These are phyloP conservation scores for Fusarium sterilihyphosum DNA, from an alignment of 2,329 filamentous ascomycete species.

Conservation along the genomic window DNA sequence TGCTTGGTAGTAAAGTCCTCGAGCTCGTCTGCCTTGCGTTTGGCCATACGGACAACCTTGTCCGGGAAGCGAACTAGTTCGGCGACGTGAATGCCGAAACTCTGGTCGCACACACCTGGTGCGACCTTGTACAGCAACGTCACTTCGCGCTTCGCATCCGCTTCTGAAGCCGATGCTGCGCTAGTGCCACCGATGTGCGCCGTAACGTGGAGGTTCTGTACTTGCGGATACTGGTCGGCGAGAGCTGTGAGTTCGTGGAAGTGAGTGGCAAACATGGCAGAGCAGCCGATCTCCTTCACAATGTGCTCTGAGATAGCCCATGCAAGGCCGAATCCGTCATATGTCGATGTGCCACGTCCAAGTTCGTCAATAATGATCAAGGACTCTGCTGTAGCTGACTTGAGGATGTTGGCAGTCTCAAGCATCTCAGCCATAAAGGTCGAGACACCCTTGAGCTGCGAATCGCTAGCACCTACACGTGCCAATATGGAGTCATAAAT, in stretches of 20 bases:
- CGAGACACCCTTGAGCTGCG: constrained; percentile 95
- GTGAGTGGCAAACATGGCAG: constrained; percentile 95
- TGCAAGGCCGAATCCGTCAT: constrained; percentile 97
- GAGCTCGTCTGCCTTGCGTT: constrained; percentile 96
- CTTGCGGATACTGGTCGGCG: constrained; percentile 85
- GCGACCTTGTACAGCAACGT: constrained; percentile 97
- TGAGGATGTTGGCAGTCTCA: constrained; percentile 97
- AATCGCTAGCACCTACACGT: constrained; percentile 94
- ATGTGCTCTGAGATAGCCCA: constrained; percentile 99
- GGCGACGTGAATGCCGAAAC: constrained; percentile 97
- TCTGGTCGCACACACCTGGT: constrained; percentile 94
- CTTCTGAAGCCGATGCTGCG: constrained; percentile 47
- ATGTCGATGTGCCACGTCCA: constrained; percentile 94
- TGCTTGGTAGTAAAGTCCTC: constrained; percentile 92
- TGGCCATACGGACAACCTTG: constrained; percentile 99
- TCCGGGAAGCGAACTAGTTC: constrained; percentile 95
- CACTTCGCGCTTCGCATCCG: constrained; percentile 76
- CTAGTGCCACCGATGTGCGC: constrained; percentile 79
- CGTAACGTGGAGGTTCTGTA: constrained; percentile 93
- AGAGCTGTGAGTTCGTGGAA: constrained; percentile 97
- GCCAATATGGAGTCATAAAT: constrained; percentile 98
- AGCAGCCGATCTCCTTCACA: constrained; percentile 92
- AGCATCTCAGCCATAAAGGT: constrained; percentile 99
- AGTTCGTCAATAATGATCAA: constrained; percentile 99
- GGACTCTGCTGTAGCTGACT: constrained; percentile 93